phyloP scores from a whole-genome alignment of 306 rosid genomes.

The Pyrus pyrifolia region DNA sequence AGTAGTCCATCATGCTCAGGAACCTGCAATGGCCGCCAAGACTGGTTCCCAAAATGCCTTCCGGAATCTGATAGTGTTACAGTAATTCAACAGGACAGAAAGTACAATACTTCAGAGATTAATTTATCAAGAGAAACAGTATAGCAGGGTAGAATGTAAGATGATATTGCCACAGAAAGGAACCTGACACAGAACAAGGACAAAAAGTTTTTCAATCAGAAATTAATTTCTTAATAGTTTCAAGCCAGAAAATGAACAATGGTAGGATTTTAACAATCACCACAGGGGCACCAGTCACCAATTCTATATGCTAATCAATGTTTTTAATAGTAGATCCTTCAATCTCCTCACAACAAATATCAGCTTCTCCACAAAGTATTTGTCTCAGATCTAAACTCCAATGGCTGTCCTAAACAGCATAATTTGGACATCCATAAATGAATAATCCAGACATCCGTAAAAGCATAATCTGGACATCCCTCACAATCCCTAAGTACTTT shows the following conservation, averaged over 20 bases:
- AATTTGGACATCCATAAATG: not conserved
- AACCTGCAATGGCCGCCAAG: constrained; percentile 69
- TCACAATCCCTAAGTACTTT: not conserved
- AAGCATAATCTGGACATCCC: not conserved
- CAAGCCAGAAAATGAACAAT: not conserved
- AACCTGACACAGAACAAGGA: not conserved
- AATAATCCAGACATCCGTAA: not conserved
- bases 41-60: constrained; percentile 55
- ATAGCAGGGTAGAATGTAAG: not conserved
- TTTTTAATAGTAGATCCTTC: not conserved
- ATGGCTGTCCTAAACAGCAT: not conserved
- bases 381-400: not conserved
- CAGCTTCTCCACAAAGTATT: not conserved
- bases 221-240: not conserved
- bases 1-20: constrained; percentile 99
- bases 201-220: not conserved
- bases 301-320: not conserved
- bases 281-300: not conserved
- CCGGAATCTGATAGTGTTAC: constrained; percentile 57
- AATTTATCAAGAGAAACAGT: constrained; percentile 13
- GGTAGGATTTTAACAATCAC: not conserved
- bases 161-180: not conserved
- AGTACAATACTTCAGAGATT: not conserved
- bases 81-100: constrained; percentile 14
- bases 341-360: not conserved